phyloP scores from a whole-genome alignment of 2,329 filamentous ascomycete species.

The Mollisiaceae sp. region DNA sequence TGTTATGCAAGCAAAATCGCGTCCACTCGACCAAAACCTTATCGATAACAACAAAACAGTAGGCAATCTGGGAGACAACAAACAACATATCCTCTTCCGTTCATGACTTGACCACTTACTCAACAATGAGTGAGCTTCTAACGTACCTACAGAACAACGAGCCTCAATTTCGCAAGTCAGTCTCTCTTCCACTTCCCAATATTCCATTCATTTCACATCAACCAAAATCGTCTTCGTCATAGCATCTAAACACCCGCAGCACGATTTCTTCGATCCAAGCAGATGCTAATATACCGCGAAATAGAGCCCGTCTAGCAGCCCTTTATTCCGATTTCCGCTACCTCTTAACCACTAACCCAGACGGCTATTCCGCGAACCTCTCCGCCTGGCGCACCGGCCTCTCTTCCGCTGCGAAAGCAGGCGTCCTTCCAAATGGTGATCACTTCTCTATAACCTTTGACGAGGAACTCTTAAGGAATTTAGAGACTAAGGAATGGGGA shows the following conservation, averaged over 20 bases:
- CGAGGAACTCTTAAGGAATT: constrained; percentile 68
- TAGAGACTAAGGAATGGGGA: constrained; percentile 81
- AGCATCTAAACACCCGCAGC: neutral
- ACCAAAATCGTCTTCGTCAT: neutral
- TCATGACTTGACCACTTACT: constrained; percentile 9
- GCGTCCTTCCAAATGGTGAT: constrained; percentile 52
- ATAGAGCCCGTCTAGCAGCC: constrained; percentile 76
- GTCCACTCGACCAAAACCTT: constrained; percentile 8
- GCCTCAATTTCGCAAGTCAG: constrained; percentile 64
- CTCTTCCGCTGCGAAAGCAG: constrained; percentile 68
- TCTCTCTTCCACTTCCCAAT: constrained; percentile 3
- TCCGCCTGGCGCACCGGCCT: constrained; percentile 79
- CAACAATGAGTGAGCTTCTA: constrained; percentile 68
- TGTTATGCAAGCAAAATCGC: constrained; percentile 8
- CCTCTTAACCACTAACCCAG: constrained; percentile 78
- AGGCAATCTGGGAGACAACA: constrained; percentile 6
- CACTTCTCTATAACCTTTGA: constrained; percentile 59
- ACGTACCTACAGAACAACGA: constrained; percentile 67
- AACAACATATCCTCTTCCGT: constrained; percentile 5
- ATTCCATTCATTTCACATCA: neutral
- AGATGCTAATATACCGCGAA: constrained; percentile 9
- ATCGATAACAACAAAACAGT: constrained; percentile 28
- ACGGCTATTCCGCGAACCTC: constrained; percentile 83
- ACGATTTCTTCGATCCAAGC: neutral
- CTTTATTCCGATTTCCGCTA: constrained; percentile 86